Conservation (phyloP, 2,329 filamentous ascomycete genomes). For the Tolypocladium ovalisporum region DNA sequence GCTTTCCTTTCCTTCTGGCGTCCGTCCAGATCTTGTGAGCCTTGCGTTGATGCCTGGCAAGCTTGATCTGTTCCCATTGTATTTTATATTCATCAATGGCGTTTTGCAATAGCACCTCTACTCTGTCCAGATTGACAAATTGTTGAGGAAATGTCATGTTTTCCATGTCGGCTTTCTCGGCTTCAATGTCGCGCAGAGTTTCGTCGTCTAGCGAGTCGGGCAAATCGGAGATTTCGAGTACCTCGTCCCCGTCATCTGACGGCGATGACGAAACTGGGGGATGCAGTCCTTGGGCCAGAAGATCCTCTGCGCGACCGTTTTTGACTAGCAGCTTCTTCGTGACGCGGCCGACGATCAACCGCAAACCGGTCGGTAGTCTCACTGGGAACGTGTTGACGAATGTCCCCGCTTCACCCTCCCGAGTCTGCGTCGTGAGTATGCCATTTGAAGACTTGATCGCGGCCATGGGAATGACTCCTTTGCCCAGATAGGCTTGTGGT, state of each 20-base stretch:
- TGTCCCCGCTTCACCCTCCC: conserved; percentile 7
- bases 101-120: conserved; percentile 41
- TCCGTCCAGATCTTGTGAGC: conserved; percentile 52
- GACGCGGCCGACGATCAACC: conserved; percentile 28
- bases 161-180: conserved; percentile 19
- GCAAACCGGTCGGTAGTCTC: conserved; percentile 28
- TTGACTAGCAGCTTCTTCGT: conserved; percentile 28
- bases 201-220: conserved; percentile 35
- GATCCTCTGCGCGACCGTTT: conserved; percentile 11
- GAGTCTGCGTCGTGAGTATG: conserved; percentile 11
- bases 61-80: conserved; percentile 48
- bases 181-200: conserved; percentile 50
- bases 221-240: conserved; percentile 29
- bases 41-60: conserved; percentile 41
- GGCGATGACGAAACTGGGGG: conserved; percentile 7
- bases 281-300: conserved; percentile 4
- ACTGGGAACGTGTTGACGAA: conserved; percentile 17
- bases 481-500: conserved; percentile 23
- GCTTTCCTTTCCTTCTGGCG: conserved; percentile 32
- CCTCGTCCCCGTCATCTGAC: conserved; percentile 21
- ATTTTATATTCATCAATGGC: conserved; percentile 37
- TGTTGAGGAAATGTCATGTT: conserved; percentile 4
- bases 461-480: conserved; percentile 14
- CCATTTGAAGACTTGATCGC: conserved; percentile 12
- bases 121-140: conserved; percentile 31